phyloP scores from a whole-genome alignment of 1,284 basidiomycete genomes.

The Fomitopsis schrenkii region DNA sequence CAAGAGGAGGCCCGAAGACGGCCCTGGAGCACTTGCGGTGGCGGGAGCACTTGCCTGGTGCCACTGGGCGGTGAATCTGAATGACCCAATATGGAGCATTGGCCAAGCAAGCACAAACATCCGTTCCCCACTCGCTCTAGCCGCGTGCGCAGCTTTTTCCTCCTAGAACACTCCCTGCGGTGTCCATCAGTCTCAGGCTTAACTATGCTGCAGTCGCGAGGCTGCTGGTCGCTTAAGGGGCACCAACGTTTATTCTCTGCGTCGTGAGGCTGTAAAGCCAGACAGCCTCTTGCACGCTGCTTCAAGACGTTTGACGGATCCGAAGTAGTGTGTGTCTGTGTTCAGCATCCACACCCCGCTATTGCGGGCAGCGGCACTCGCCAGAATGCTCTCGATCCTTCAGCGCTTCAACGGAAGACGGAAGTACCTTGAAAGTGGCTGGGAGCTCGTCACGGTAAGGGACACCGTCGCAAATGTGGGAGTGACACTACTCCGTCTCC shows the following conservation, averaged over 20 bases:
- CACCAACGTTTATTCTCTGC: too few relatives aligned
- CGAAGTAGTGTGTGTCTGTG: neutral
- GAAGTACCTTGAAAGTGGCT: neutral
- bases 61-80: neutral
- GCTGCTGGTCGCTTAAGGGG: too few relatives aligned
- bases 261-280: too few relatives aligned
- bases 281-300: too few relatives aligned
- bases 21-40: slow-evolving; percentile 3
- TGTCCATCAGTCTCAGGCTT: neutral
- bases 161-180: neutral
- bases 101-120: slow-evolving; percentile 14
- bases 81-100: slow-evolving; percentile 3
- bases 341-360: neutral
- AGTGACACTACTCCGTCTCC: neutral
- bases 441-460: neutral
- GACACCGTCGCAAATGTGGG: neutral
- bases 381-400: neutral
- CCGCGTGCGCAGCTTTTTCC: neutral
- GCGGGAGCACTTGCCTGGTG: neutral
- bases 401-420: neutral
- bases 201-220: neutral
- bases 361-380: too few relatives aligned
- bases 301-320: too few relatives aligned
- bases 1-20: slow-evolving; percentile 11
- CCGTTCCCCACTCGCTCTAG: neutral